Evolutionary conservation across 306 rosid species (phyloP).

Genomic region (Fragaria iinumae): DNA sequence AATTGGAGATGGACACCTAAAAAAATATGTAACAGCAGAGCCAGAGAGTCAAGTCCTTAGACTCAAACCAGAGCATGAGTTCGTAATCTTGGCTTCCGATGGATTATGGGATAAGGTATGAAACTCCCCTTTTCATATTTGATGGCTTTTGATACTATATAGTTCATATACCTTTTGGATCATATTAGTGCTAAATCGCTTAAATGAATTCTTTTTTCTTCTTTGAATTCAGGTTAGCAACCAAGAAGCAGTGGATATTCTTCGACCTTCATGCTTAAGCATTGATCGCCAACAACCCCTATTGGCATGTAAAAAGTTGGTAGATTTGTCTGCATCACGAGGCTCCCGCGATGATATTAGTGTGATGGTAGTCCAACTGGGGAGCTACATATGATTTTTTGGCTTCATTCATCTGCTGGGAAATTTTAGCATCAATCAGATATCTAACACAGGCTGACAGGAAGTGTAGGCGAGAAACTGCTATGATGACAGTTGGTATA

Average conservation of each 20-base stretch:
- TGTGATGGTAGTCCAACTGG: constrained; percentile 70
- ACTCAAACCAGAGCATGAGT: constrained; percentile 72
- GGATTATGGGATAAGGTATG: constrained; percentile 96
- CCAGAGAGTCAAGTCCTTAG: constrained; percentile 72
- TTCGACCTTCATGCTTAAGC: constrained; percentile 52
- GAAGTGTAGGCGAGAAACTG: background rate
- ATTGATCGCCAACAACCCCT: constrained; percentile 43
- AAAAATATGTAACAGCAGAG: constrained; percentile 82
- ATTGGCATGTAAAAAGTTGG: constrained; percentile 83
- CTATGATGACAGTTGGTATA: background rate
- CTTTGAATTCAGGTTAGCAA: constrained; percentile 61
- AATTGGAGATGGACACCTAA: constrained; percentile 75
- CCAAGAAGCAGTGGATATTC: constrained; percentile 90
- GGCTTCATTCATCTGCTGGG: background rate
- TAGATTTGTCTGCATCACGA: constrained; percentile 61
- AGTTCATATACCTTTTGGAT: background rate
- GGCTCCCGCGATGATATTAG: constrained; percentile 85
- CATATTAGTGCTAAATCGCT: background rate
- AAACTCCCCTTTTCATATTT: background rate
- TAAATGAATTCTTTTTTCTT: constrained; percentile 10
- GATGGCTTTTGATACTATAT: background rate
- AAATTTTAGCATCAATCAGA: background rate
- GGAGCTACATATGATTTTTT: constrained; percentile 44
- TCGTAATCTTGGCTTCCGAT: constrained; percentile 86
- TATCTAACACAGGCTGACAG: constrained; percentile 3